phyloP scores from a whole-genome alignment of 2,329 filamentous ascomycete species.

The Aspergillus costaricaensis region DNA sequence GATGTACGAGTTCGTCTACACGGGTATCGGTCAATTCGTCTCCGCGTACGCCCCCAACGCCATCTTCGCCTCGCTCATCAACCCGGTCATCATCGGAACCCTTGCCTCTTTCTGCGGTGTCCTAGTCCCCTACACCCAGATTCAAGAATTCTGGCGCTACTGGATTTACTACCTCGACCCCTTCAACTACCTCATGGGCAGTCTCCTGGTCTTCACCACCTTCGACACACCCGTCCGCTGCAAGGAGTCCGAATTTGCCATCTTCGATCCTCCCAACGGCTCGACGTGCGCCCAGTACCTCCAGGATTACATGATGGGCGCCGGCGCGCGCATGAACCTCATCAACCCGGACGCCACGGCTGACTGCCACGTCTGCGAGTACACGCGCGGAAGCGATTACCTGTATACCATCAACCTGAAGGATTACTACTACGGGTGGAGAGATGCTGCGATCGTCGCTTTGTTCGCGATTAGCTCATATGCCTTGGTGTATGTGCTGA shows the following conservation, averaged over 20 bases:
- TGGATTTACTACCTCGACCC: constrained; percentile 37
- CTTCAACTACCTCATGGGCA: constrained; percentile 36
- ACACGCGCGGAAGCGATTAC: constrained; percentile 60
- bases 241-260: constrained; percentile 28
- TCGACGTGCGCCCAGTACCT: constrained; percentile 62
- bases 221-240: constrained; percentile 29
- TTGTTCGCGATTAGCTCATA: constrained; percentile 60
- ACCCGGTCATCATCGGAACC: constrained; percentile 67
- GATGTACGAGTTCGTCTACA: constrained; percentile 71
- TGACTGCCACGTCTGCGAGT: constrained; percentile 64
- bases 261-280: constrained; percentile 39
- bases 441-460: constrained; percentile 62
- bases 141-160: constrained; percentile 36
- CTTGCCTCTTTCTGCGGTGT: constrained; percentile 36
- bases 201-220: constrained; percentile 29
- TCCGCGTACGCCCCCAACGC: constrained; percentile 70
- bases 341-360: constrained; percentile 60
- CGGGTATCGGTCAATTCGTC: constrained; percentile 75
- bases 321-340: constrained; percentile 55
- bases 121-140: constrained; percentile 32
- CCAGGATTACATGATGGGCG: constrained; percentile 48
- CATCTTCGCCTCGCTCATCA: constrained; percentile 70
- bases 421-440: constrained; percentile 66
- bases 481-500: constrained; percentile 44
- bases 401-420: constrained; percentile 60